These are phyloP conservation scores for Viridothelium virens DNA, from an alignment of 495 filamentous ascomycete genomes.

Conservation along the genomic window DNA sequence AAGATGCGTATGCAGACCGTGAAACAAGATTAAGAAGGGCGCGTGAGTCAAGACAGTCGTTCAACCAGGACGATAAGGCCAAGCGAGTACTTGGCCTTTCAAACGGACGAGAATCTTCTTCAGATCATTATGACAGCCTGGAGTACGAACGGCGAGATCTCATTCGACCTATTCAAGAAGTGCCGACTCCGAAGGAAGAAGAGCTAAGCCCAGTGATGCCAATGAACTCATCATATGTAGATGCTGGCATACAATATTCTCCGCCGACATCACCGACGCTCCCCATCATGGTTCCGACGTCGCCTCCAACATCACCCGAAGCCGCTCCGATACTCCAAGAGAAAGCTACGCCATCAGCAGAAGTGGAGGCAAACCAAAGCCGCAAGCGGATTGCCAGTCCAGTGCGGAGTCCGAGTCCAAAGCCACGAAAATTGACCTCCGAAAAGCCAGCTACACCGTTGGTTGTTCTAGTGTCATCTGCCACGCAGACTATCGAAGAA, in stretches of 20 bases:
- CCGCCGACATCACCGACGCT: constrained; percentile 66
- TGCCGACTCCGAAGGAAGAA: constrained; percentile 11
- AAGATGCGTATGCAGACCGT: constrained; percentile 35
- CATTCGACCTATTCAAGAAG: constrained; percentile 3
- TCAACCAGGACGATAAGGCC: constrained; percentile 35
- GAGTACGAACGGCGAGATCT: constrained; percentile 10
- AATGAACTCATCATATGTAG: constrained; percentile 45
- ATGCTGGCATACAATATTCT: constrained; percentile 73
- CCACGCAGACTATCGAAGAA: constrained; percentile 63
- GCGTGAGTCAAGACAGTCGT: constrained; percentile 29
- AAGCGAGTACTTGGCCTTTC: constrained; percentile 34
- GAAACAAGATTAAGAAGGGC: constrained; percentile 32
- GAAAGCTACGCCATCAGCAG: constrained; percentile 38
- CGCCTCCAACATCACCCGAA: neutral
- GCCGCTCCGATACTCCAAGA: neutral
- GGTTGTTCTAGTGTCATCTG: constrained; percentile 57
- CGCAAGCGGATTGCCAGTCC: constrained; percentile 49
- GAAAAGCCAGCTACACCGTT: constrained; percentile 6
- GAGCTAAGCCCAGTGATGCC: neutral
- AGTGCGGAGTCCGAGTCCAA: neutral
- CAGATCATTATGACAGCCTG: neutral
- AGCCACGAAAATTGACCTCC: neutral
- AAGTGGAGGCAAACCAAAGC: constrained; percentile 64
- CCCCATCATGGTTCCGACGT: constrained; percentile 17
- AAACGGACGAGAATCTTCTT: constrained; percentile 17